Conservation (phyloP, 108 stramenopile genomes). For the Cyclotella choctawhatcheeana region DNA sequence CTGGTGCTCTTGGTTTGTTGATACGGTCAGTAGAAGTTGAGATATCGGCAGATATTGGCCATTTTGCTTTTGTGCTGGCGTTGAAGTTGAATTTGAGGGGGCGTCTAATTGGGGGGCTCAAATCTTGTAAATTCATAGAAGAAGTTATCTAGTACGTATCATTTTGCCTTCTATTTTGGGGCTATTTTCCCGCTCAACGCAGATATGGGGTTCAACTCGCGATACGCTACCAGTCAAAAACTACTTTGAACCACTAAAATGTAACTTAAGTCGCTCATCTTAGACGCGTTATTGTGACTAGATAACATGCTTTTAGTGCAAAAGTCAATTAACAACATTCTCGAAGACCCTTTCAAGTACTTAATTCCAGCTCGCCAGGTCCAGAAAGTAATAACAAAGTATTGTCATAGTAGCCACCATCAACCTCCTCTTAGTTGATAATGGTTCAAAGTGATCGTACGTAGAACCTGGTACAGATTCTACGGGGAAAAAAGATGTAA, state of each 20-base stretch:
- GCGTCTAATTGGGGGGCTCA: no score
- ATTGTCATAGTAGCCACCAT: neutral
- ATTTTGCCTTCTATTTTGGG: no score
- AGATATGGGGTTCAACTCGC: no score
- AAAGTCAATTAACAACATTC: neutral
- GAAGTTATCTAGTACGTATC: no score
- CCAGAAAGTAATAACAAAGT: neutral
- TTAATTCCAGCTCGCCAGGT: neutral
- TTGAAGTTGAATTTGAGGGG: no score
- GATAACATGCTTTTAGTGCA: neutral
- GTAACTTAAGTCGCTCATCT: neutral
- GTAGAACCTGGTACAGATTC: neutral
- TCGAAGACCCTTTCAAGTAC: neutral
- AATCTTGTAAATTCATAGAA: no score
- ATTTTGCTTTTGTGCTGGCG: no score
- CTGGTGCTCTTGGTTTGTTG: no score
- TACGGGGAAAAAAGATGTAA: neutral
- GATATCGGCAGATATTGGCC: no score
- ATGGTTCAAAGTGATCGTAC: neutral
- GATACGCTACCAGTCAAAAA: slow-evolving; percentile 7
- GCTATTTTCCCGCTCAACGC: no score
- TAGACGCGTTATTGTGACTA: neutral
- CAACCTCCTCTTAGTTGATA: neutral
- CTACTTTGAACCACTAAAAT: slow-evolving; percentile 4
- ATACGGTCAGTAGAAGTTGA: no score